Percentiles rank a stretch among this genome's conserved stretches.
These are phyloP conservation scores for Pseudognaphalium luteoalbum DNA, from an alignment of 129 eudicot genomes.

Conservation along the genomic window DNA sequence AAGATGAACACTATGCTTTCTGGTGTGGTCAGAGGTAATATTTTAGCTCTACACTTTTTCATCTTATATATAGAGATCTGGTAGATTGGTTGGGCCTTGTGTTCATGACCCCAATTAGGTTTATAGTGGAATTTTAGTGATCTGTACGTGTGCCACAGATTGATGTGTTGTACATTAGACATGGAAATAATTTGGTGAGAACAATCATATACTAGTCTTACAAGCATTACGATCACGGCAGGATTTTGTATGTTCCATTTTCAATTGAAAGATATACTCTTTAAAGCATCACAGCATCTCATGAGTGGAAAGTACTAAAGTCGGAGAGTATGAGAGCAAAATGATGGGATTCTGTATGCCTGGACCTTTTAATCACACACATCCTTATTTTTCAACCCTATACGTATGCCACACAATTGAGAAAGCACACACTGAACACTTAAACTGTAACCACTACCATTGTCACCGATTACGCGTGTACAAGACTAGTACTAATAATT, in stretches of 20 bases:
- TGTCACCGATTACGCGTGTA: not conserved
- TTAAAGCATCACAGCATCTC: not conserved
- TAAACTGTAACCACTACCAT: not conserved
- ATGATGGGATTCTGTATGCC: not conserved
- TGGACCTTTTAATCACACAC: not conserved
- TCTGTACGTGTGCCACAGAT: not conserved
- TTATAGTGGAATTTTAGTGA: too few relatives aligned
- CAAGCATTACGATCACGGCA: not conserved
- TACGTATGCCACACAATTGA: not conserved
- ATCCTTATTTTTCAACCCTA: not conserved
- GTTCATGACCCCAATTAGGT: too few relatives aligned
- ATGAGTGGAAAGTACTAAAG: not conserved
- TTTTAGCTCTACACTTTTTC: not conserved
- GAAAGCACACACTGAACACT: not conserved
- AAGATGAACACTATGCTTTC: constrained; percentile 69
- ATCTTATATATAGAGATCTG: not conserved
- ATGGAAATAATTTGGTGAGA: not conserved
- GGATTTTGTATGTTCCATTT: not conserved
- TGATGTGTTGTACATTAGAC: not conserved
- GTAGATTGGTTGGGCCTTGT: too few relatives aligned
- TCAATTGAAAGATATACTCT: not conserved
- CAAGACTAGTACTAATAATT: not conserved
- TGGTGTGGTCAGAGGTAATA: constrained; percentile 35
- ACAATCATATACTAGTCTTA: not conserved
- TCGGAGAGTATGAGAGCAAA: not conserved